phyloP scores from a whole-genome alignment of 495 filamentous ascomycete species.

The Zalerion maritima region DNA sequence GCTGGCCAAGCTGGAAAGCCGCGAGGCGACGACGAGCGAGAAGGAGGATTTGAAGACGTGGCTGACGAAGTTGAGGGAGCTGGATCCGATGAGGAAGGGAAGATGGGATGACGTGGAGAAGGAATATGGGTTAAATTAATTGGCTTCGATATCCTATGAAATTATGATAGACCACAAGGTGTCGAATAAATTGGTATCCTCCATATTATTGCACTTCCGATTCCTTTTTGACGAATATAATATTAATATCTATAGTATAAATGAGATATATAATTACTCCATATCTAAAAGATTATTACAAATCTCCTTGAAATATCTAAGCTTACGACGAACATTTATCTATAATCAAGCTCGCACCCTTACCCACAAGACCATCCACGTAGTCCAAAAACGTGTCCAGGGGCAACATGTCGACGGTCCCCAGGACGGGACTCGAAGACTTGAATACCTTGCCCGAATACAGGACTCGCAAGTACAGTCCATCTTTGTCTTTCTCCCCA shows the following conservation, averaged over 20 bases:
- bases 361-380: constrained; percentile 48
- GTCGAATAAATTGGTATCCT: background rate
- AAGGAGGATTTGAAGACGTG: constrained; percentile 38
- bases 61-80: constrained; percentile 44
- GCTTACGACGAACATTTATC: too few relatives aligned
- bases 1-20: constrained; percentile 28
- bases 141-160: background rate
- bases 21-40: constrained; percentile 20
- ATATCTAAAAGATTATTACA: constrained; percentile 8
- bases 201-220: background rate
- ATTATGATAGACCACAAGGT: background rate
- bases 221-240: background rate
- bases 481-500: too few relatives aligned
- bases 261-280: constrained; percentile 11
- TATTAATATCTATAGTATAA: background rate
- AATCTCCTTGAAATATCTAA: too few relatives aligned
- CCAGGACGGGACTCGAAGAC: constrained; percentile 43
- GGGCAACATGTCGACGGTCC: constrained; percentile 46
- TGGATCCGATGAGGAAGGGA: constrained; percentile 57
- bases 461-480: constrained; percentile 44
- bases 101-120: constrained; percentile 52
- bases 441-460: constrained; percentile 46
- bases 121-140: constrained; percentile 12
- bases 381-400: constrained; percentile 43
- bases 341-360: constrained; percentile 30